Evolutionary conservation across 2,329 filamentous ascomycete genomes (phyloP).

Genomic region (Nectriaceae sp.): DNA sequence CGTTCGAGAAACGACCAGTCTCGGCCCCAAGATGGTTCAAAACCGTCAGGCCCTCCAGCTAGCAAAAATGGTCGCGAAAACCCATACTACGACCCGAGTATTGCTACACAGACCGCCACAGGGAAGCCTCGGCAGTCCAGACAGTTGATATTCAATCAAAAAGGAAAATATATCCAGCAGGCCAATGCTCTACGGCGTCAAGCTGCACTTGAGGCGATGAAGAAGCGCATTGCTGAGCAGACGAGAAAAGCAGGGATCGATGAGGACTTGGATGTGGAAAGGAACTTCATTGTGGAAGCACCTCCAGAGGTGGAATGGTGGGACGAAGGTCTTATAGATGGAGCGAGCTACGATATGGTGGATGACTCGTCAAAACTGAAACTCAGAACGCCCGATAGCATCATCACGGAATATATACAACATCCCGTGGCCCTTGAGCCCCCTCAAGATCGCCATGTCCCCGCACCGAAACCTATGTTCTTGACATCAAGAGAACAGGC

Average conservation of each 20-base stretch:
- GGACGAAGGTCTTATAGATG: slow-evolving; percentile 85
- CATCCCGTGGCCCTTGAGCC: slow-evolving; percentile 90
- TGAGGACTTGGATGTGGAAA: slow-evolving; percentile 86
- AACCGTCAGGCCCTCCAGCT: slow-evolving; percentile 15
- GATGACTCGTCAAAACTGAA: slow-evolving; percentile 68
- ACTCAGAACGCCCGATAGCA: slow-evolving; percentile 75
- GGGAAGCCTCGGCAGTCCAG: slow-evolving; percentile 68
- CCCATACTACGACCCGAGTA: slow-evolving; percentile 78
- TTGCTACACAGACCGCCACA: slow-evolving; percentile 59
- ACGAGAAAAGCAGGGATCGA: slow-evolving; percentile 91
- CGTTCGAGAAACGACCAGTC: slow-evolving; percentile 16
- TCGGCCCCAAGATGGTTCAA: slow-evolving; percentile 17
- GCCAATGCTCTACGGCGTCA: slow-evolving; percentile 87
- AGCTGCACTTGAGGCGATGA: slow-evolving; percentile 89
- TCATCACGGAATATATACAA: slow-evolving; percentile 89
- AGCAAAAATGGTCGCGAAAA: slow-evolving; percentile 46
- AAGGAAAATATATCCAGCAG: slow-evolving; percentile 96
- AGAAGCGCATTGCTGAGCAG: slow-evolving; percentile 85
- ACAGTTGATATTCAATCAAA: slow-evolving; percentile 86
- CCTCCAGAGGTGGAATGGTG: slow-evolving; percentile 96
- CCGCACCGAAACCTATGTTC: slow-evolving; percentile 85
- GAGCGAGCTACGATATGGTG: slow-evolving; percentile 72
- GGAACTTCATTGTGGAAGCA: slow-evolving; percentile 79
- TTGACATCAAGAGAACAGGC: slow-evolving; percentile 89
- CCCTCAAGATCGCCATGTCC: slow-evolving; percentile 82